These are phyloP conservation scores for Vigna nakashimae DNA, from an alignment of 306 rosid genomes.

Conservation along the genomic window DNA sequence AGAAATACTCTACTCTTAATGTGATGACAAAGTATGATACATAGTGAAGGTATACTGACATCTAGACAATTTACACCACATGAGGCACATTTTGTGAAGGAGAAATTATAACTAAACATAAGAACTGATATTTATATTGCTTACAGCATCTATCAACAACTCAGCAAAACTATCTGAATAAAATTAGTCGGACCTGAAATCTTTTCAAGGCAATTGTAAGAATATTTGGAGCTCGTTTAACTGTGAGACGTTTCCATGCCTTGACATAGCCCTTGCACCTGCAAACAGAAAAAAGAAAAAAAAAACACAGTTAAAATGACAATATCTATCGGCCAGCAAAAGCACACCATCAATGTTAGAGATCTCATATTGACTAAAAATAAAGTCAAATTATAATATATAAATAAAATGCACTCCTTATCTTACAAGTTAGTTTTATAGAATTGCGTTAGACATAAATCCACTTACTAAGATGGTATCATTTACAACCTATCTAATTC, in stretches of 20 bases:
- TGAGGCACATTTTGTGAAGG: not conserved
- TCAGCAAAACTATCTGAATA: conserved; percentile 27
- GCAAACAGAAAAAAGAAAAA: conserved; percentile 33
- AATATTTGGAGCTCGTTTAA: conserved; percentile 83
- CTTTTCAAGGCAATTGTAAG: conserved; percentile 89
- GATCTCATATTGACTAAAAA: too few species aligned
- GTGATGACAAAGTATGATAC: not conserved
- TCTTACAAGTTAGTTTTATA: too few species aligned
- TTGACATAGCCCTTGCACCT: conserved; percentile 94
- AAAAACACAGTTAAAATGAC: conserved; percentile 27
- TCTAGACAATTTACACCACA: conserved; percentile 32
- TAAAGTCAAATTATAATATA: too few species aligned
- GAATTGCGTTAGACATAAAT: too few species aligned
- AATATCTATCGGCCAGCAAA: conserved; percentile 31
- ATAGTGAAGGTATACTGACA: not conserved
- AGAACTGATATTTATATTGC: not conserved
- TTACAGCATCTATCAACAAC: conserved; percentile 32
- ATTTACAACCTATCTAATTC: too few species aligned
- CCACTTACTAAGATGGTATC: too few species aligned
- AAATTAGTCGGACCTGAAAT: conserved; percentile 74
- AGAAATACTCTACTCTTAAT: conserved; percentile 1
- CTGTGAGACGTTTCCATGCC: conserved; percentile 83
- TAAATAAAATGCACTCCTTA: too few species aligned
- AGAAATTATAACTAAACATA: conserved; percentile 9
- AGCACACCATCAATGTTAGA: not conserved